Evolutionary conservation across 2,329 filamentous ascomycete species (phyloP), one percentile per base, ranked within the genome.

Genomic region (Monosporascus sp.): DNA sequence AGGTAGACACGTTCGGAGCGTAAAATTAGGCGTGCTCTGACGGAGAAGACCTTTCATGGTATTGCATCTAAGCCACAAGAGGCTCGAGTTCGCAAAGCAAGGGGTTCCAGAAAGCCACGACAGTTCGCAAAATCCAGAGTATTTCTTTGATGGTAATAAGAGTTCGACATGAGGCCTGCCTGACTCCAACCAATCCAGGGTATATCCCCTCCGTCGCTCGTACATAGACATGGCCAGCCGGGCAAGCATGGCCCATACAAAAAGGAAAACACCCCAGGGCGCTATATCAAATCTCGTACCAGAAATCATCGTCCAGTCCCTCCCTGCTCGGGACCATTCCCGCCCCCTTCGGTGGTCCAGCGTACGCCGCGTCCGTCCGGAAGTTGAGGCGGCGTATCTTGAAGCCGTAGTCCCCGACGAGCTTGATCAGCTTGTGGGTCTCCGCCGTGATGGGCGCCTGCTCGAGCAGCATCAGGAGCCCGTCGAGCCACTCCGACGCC

Each of bases 381-480:
- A 99, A 88, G 70, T 97, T 99, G 62, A 99, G 76, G 66, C 99
- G 74, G 41, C 94, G 79, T 57, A 99, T 95, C 76, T 96, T 96
- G 58, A 97, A 75, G 5, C 94, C 92, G 67, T 96, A 97, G 61
- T 95, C 89, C 65, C 86, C 85, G 55, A 97, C 89, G 63, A 97
- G 75, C 52, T 86, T 85, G 51, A 97, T 87, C 57, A 97, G 75
- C 70, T 94, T 95, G 67, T 88, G 93, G 37, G 94, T 97, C 73
- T 97, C 93, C 3, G 91, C 84, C n/a, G 94, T 99, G 67, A 99
- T 97, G 20, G 94, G 94, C 54, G 92, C 85, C 71, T 99, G 94
- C 66, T 95, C 91, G 24, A 99, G 79, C 51, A 99, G 78, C 91
- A 99, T 96, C 53, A 97, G 79, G 59, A 99, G 74, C 1, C 94